Base-by-base conservation (phyloP, 2,329 filamentous ascomycete species). In the Aspergillus fijiensis region DNA sequence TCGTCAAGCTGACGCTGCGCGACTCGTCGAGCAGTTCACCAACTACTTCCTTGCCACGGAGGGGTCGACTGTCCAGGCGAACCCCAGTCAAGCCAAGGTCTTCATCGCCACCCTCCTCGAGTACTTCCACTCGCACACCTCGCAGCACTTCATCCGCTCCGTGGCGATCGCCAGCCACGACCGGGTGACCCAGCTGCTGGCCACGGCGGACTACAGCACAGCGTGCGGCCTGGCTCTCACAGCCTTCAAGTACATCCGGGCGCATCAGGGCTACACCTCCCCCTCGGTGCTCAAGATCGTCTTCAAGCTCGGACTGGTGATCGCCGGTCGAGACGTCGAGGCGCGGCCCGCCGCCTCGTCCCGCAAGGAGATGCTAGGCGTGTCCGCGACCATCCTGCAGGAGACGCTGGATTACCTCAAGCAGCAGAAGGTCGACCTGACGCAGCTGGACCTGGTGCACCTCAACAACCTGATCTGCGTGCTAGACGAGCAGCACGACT, bases 401-500 rank as follows among this genome's bases (percentile, higher is more conserved):
- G 74, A 77, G 55, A 76, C 77, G 1, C 66, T 82, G 0, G 65
- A 70, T 1, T 74, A 78, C 45, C 73, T 78, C 66, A 72, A 73
- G 62, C 70, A 69, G 5, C 67, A 76, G 51, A 74, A 79, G 25
- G 74, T 82, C 65, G 79, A 79, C 64, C 70, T 82, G n/a, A 74
- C 77, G 7, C 72, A 76, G 49, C 69, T 82, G 35, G 65, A 63
- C 54, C 69, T 79, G 27, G 66, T 68, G 39, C 73, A 81, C 51
- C 66, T 82, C 14, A 80, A 79, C 67, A 73, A 72, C 21, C 65
- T 82, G 10, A 76, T 80, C 33, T 72, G 69, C 5, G 63, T 81
- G 0, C 71, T 82, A 7, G 80, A 79, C 57, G 77, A 79, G 56
- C 77, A 81, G 57, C 60, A 77, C 53, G 79, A 82, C 63, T 81